Conservation (phyloP, 768 basidiomycete species). For the Cubamyces sp. region DNA sequence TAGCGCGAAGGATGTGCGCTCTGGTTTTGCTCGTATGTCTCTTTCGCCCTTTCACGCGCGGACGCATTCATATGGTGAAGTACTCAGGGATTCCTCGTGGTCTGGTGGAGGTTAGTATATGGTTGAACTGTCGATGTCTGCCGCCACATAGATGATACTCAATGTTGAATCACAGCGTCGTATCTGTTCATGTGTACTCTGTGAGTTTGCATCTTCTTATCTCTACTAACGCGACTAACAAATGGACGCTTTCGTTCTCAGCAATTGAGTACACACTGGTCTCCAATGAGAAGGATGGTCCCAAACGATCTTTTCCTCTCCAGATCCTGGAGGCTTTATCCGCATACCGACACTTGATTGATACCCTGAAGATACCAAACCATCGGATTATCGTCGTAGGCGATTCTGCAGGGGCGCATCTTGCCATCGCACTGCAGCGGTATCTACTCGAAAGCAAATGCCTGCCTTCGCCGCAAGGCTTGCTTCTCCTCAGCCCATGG, state of each 20-base stretch:
- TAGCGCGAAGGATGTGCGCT: conserved; percentile 16
- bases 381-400: conserved; percentile 67
- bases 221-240: conserved; percentile 35
- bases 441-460: conserved; percentile 56
- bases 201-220: neutral
- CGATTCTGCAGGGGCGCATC: conserved; percentile 81
- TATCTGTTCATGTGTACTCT: conserved; percentile 17
- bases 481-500: conserved; percentile 22
- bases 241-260: conserved; percentile 40
- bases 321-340: conserved; percentile 76
- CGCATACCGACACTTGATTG: conserved; percentile 74
- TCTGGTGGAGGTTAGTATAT: conserved; percentile 6
- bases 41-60: neutral
- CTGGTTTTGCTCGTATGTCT: conserved; percentile 17
- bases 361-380: conserved; percentile 56
- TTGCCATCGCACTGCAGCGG: conserved; percentile 64
- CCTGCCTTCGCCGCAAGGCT: conserved; percentile 8
- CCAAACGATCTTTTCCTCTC: conserved; percentile 60
- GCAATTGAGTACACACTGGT: conserved; percentile 51
- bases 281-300: conserved; percentile 35
- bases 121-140: neutral
- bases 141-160: no score
- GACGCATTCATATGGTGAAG: neutral
- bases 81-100: conserved; percentile 17
- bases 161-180: neutral